phyloP scores from a whole-genome alignment of 768 basidiomycete genomes.

The Mycena alexandri region DNA sequence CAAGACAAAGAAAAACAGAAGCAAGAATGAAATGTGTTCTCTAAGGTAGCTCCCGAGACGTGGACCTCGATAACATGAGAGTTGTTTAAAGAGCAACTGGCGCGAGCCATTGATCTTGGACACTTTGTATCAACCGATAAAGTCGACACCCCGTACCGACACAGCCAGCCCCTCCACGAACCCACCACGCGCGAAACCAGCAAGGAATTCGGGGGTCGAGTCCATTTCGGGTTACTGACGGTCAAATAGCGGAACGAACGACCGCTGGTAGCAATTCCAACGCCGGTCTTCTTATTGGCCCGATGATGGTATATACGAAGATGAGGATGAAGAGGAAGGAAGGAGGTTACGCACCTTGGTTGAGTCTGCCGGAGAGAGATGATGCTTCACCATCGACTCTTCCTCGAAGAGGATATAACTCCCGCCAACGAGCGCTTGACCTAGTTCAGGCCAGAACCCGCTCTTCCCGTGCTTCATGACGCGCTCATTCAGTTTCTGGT shows the following conservation, averaged over 20 bases:
- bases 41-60: conserved; percentile 91
- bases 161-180: conserved; percentile 37
- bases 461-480: conserved; percentile 67
- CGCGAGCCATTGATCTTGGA: conserved; percentile 75
- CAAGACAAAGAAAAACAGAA: conserved; percentile 31
- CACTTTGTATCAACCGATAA: conserved; percentile 94
- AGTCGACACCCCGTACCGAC: conserved; percentile 50
- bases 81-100: conserved; percentile 84
- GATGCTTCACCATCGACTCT: conserved; percentile 64
- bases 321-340: conserved; percentile 21
- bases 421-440: conserved; percentile 88
- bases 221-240: conserved; percentile 11
- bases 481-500: conserved; percentile 84
- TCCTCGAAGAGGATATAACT: conserved; percentile 88
- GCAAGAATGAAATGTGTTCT: conserved; percentile 68
- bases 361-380: conserved; percentile 61
- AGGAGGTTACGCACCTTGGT: conserved; percentile 66
- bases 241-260: conserved; percentile 46
- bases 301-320: conserved; percentile 55
- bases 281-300: conserved; percentile 95
- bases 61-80: conserved; percentile 77
- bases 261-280: conserved; percentile 77
- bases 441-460: conserved; percentile 84
- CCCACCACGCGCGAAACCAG: conserved; percentile 61
- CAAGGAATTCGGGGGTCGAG: conserved; percentile 64